phyloP scores from a whole-genome alignment of 805 yeast species.

The Starmera quercuum region DNA sequence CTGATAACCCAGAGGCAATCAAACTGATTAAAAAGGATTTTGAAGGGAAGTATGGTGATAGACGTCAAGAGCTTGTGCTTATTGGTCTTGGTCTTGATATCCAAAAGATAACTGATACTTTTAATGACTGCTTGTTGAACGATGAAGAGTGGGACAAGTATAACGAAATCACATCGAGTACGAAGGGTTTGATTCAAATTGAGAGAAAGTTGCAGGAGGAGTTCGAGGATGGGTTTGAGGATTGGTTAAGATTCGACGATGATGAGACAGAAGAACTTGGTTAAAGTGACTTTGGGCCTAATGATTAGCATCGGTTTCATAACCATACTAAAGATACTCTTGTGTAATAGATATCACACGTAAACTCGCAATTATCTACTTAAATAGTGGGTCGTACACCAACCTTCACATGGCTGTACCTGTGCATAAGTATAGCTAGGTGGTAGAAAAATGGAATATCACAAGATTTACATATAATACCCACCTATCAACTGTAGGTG shows the following conservation, averaged over 20 bases:
- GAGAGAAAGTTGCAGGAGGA: slow-evolving; percentile 23
- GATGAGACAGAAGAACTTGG: too few relatives aligned
- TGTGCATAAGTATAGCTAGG: too few relatives aligned
- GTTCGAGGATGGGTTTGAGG: slow-evolving; percentile 37
- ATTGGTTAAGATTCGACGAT: slow-evolving; percentile 26
- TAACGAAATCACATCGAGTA: slow-evolving; percentile 20
- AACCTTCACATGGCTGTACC: too few relatives aligned
- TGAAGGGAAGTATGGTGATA: slow-evolving; percentile 32
- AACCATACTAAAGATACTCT: too few relatives aligned
- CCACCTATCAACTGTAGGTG: too few relatives aligned
- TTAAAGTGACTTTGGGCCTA: too few relatives aligned
- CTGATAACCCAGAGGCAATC: slow-evolving; percentile 23
- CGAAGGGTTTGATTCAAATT: slow-evolving; percentile 21
- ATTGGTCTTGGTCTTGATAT: slow-evolving; percentile 32
- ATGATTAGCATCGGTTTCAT: too few relatives aligned
- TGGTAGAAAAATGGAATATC: too few relatives aligned
- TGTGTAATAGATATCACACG: too few relatives aligned
- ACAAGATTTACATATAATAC: too few relatives aligned
- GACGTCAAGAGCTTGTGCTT: slow-evolving; percentile 38
- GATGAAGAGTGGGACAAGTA: slow-evolving; percentile 28
- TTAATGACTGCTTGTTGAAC: slow-evolving; percentile 32
- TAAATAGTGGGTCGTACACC: too few relatives aligned
- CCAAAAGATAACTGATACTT: slow-evolving; percentile 18
- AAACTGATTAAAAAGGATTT: slow-evolving; percentile 27
- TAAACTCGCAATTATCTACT: too few relatives aligned